Evolutionary conservation across 2,329 filamentous ascomycete genomes (phyloP), one percentile per base, ranked within the genome.

Genomic region (Capronia coronata): DNA sequence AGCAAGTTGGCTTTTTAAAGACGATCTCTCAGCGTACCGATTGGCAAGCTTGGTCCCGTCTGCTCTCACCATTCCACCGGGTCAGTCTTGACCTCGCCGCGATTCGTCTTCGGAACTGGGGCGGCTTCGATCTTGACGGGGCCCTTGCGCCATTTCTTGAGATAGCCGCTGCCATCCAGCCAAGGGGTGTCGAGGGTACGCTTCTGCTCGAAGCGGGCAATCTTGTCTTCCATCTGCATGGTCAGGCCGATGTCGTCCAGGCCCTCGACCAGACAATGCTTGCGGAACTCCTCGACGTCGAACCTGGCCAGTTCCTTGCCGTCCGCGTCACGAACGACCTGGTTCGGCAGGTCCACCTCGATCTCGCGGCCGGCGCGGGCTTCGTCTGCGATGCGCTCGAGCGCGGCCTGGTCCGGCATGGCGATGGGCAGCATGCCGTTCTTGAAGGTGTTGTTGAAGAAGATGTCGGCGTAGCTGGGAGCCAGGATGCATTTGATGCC

Each of bases 401-500:
- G 73, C 25, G 79, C 75, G 1, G 71, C 74, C 39, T 51, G 32
- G 67, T 91, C 81, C 25, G 77, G 72, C 64, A 97, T 85, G 51
- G 77, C 71, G 54, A 97, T 81, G 41, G 91, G 90, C 56, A 97
- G 75, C 93, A 97, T 97, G 73, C 91, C 91, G 74, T 98, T 98
- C 79, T 98, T 97, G 80, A 96, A 97, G n/a, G 86, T 93, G 76
- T 98, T 98, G 80, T 95, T 96, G 80, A 91, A 94, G 81, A 96
- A 96, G 69, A 98, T 98, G 65, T 94, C 88, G 51, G 85, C 86
- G 60, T 80, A 87, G 1, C 86, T 90, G 1, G 88, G 87, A 1
- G 91, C 93, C 61, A 97, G 94, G 63, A 97, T 78, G 67, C 85
- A 91, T 66, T 85, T 87, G 73, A 98, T 95, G 60, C 93, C 93